Conservation (phyloP, 2,329 filamentous ascomycete genomes). For the Tolypocladium paradoxum region DNA sequence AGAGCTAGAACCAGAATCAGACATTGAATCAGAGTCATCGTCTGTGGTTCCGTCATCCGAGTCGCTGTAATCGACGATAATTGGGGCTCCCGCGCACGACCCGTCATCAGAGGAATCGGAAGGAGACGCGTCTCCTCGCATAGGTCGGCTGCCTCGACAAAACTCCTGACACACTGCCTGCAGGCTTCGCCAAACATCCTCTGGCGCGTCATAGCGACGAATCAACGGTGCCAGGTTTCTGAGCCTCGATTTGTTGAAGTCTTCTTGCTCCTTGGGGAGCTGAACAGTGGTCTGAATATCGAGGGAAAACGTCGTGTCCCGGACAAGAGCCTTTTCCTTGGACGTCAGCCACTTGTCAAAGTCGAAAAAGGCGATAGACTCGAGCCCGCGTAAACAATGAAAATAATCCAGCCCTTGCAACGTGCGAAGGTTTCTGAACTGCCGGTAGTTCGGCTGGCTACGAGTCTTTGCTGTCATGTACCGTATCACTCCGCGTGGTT, state of each 20-base stretch:
- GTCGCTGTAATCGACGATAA: background rate
- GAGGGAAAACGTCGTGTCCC: constrained; percentile 18
- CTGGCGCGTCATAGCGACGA: background rate
- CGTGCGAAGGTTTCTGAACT: constrained; percentile 23
- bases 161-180: background rate
- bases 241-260: constrained; percentile 7
- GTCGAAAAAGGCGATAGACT: constrained; percentile 34
- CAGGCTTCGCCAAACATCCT: constrained; percentile 4
- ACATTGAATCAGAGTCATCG: background rate
- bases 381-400: constrained; percentile 30
- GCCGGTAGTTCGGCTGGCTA: constrained; percentile 28
- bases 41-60: background rate
- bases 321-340: constrained; percentile 5
- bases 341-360: constrained; percentile 14
- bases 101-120: background rate
- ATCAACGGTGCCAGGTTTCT: constrained; percentile 12
- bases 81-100: background rate
- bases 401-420: constrained; percentile 35
- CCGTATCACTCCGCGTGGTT: constrained; percentile 12
- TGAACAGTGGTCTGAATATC: constrained; percentile 15
- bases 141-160: background rate
- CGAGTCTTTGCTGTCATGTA: constrained; percentile 19
- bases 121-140: background rate
- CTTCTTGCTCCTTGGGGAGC: constrained; percentile 6
- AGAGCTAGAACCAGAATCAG: background rate